Base-by-base conservation (phyloP, 169 alveolate species). In the Toxoplasma gondii region DNA sequence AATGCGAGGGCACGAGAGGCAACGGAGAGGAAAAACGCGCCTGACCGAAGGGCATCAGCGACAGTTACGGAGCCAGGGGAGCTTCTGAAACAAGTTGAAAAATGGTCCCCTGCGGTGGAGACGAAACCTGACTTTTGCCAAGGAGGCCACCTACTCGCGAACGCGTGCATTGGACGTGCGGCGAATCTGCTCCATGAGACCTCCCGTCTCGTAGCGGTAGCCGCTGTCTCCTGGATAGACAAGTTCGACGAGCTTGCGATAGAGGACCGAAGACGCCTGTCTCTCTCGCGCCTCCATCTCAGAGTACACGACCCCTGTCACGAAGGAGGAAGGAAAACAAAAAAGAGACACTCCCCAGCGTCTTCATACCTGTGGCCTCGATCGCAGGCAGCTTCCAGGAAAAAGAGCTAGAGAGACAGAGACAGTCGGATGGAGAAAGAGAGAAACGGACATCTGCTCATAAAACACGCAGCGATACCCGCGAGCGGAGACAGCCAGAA, bases 271-370 rank as follows among this genome's bases (percentile, higher is more conserved):
- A 39, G n/a, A 36, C 69, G 78, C 82, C 64, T 44, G 34, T 9
- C 53, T n/a, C 74, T 93, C 93, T 70, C 92, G 44, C 0, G 95
- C 94, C 84, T 95, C 94, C 95, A 95, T 91, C 93, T 95, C 96
- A 45, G 94, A 93, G 92, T 95, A 95, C 69, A 95, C 95, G 38
- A 95, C 96, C 12, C 96, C 96, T 34, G 96, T 19, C 36, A 27
- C 44, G 43, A 24, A 80, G 54, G n/a, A 80, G 39, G 67, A 16
- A 7, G 67, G 16, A 38, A 36, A 27, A 39, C 36, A 38, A 29
- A 82, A 44, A 9, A n/a, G 12, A 7, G 49, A 17, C 10, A 27
- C 82, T 7, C 4, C 82, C 38, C 19, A 34, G 41, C 10, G 34
- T 31, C 82, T 5, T 5, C 38, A 4, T 2, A 34, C 10, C 82